Percentiles rank a stretch among this genome's conserved stretches.
Evolutionary conservation across 345 rosid genomes (phyloP).

Genomic region (Populus alba): DNA sequence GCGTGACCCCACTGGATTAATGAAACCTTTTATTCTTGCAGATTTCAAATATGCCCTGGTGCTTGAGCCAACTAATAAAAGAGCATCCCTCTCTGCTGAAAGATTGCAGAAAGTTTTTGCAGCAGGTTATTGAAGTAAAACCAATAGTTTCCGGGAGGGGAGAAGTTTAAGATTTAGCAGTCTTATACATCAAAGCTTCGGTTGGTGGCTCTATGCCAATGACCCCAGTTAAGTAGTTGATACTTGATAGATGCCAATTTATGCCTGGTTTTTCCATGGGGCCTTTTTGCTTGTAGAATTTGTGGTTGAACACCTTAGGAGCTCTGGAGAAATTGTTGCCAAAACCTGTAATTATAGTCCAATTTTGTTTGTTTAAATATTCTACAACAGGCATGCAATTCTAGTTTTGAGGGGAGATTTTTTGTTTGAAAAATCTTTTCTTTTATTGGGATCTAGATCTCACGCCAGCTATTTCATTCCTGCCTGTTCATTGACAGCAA

Average conservation of each 20-base stretch:
- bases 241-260: background rate
- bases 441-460: too few relatives aligned
- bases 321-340: background rate
- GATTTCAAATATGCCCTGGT: constrained; percentile 82
- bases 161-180: background rate
- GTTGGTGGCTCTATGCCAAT: background rate
- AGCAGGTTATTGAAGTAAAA: constrained; percentile 18
- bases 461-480: too few relatives aligned
- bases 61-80: constrained; percentile 92
- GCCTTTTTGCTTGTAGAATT: background rate
- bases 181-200: background rate
- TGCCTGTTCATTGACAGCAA: too few relatives aligned
- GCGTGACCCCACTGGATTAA: background rate
- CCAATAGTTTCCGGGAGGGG: background rate
- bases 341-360: constrained; percentile 22
- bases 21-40: constrained; percentile 30
- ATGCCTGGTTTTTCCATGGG: background rate
- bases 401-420: constrained; percentile 1
- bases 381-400: background rate
- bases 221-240: background rate
- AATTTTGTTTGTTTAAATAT: constrained; percentile 36
- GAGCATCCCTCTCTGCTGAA: constrained; percentile 74
- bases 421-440: too few relatives aligned
- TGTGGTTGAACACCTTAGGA: background rate
- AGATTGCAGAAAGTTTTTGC: constrained; percentile 62